Conservation (phyloP, 257 asterid species). For the Agastache rugosa region DNA sequence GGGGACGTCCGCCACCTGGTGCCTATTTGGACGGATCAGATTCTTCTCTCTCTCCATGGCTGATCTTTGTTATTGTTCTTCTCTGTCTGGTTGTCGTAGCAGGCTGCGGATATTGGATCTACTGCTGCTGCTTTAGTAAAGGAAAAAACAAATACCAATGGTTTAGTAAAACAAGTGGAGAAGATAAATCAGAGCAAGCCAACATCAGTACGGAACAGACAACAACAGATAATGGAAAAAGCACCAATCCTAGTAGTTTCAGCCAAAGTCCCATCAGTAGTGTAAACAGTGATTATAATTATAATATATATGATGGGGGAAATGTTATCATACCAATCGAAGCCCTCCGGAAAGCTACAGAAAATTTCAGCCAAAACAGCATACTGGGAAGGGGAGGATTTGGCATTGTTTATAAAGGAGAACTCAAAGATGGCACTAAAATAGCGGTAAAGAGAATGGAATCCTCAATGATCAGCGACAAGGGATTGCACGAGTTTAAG, state of each 20-base stretch:
- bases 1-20: constrained; percentile 30
- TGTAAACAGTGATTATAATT: constrained; percentile 46
- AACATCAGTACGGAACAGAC: neutral
- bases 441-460: constrained; percentile 96
- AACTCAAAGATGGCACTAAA: constrained; percentile 64
- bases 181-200: constrained; percentile 1
- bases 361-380: constrained; percentile 59
- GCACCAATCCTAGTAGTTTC: neutral
- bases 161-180: constrained; percentile 26
- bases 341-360: constrained; percentile 65
- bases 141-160: constrained; percentile 12
- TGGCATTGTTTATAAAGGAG: constrained; percentile 78
- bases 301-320: constrained; percentile 51
- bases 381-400: constrained; percentile 85
- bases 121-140: constrained; percentile 35
- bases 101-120: constrained; percentile 36
- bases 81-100: constrained; percentile 24
- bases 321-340: constrained; percentile 62
- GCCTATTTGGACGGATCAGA: neutral
- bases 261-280: constrained; percentile 30
- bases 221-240: constrained; percentile 30
- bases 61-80: constrained; percentile 38
- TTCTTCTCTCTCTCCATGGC: constrained; percentile 40
- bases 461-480: constrained; percentile 45
- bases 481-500: constrained; percentile 70